Conservation (phyloP, 345 rosid species). For the Geranium brycei region DNA sequence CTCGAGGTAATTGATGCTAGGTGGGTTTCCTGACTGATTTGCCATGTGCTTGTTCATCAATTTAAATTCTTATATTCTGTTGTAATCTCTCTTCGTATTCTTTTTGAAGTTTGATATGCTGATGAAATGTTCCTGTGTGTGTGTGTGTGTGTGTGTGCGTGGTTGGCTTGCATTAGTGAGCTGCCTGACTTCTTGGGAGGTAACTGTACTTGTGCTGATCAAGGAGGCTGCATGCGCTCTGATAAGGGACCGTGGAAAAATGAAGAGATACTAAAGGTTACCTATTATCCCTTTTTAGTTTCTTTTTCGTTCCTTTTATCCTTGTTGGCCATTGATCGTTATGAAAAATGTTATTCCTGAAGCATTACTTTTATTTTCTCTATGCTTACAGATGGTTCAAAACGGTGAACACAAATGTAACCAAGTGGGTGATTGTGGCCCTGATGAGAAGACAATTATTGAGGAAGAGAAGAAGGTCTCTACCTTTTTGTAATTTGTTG, state of each 20-base stretch:
- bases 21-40: conserved; percentile 20
- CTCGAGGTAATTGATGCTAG: conserved; percentile 88
- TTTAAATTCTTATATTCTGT: conserved; percentile 1
- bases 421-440: neutral
- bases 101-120: neutral
- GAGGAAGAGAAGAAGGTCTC: neutral
- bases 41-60: neutral
- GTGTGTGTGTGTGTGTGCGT: neutral
- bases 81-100: neutral
- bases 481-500: neutral
- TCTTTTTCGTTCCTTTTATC: neutral
- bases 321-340: neutral
- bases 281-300: neutral
- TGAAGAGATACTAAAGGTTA: conserved; percentile 64
- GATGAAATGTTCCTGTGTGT: neutral
- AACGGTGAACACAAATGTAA: neutral
- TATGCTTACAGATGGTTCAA: neutral
- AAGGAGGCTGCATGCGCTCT: conserved; percentile 89
- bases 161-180: conserved; percentile 36
- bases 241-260: conserved; percentile 97
- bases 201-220: conserved; percentile 62
- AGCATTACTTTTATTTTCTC: neutral
- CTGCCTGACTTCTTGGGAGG: conserved; percentile 96
- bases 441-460: neutral
- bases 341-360: neutral